Percentiles rank a stretch among this genome's conserved stretches.
Evolutionary conservation across 352 stramenopile species (phyloP).

Genomic region (Hyaloperonospora brassicae): DNA sequence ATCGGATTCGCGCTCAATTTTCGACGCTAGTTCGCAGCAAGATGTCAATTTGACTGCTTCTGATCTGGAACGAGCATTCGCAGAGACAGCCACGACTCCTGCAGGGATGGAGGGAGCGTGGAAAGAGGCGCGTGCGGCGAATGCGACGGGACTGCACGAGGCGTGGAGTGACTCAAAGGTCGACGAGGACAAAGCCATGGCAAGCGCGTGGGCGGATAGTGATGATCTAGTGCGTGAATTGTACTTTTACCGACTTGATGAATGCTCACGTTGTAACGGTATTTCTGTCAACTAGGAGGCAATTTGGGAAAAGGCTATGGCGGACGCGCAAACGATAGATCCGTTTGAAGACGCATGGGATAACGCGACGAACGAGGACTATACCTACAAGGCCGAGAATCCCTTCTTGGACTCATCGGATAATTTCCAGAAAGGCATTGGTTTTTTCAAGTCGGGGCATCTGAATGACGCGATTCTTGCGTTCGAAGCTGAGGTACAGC

Average conservation of each 20-base stretch:
- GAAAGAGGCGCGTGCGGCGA: slow-evolving; percentile 23
- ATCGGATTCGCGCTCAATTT: slow-evolving; percentile 44
- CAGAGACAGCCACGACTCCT: slow-evolving; percentile 20
- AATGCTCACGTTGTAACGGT: slow-evolving; percentile 3
- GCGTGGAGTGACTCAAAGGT: slow-evolving; percentile 44
- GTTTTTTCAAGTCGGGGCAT: slow-evolving; percentile 87
- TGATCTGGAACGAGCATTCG: slow-evolving; percentile 52
- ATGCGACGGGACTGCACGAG: slow-evolving; percentile 30
- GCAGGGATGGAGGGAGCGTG: slow-evolving; percentile 39
- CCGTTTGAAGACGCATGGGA: slow-evolving; percentile 78
- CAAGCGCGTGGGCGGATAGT: slow-evolving; percentile 47
- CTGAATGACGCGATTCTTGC: slow-evolving; percentile 89
- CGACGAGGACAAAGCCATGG: slow-evolving; percentile 46
- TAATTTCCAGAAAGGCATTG: slow-evolving; percentile 64
- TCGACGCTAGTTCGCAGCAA: slow-evolving; percentile 45
- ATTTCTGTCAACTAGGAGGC: slow-evolving; percentile 29
- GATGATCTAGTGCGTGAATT: slow-evolving; percentile 42
- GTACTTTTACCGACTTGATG: not conserved
- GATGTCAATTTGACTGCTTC: slow-evolving; percentile 23
- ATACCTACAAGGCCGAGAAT: slow-evolving; percentile 74
- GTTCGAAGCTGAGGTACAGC: slow-evolving; percentile 93
- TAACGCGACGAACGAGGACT: slow-evolving; percentile 41
- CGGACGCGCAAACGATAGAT: slow-evolving; percentile 54
- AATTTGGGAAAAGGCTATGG: slow-evolving; percentile 76
- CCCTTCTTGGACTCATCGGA: slow-evolving; percentile 53